phyloP scores from a whole-genome alignment of 805 yeast genomes.

The Teunomyces panamensis region DNA sequence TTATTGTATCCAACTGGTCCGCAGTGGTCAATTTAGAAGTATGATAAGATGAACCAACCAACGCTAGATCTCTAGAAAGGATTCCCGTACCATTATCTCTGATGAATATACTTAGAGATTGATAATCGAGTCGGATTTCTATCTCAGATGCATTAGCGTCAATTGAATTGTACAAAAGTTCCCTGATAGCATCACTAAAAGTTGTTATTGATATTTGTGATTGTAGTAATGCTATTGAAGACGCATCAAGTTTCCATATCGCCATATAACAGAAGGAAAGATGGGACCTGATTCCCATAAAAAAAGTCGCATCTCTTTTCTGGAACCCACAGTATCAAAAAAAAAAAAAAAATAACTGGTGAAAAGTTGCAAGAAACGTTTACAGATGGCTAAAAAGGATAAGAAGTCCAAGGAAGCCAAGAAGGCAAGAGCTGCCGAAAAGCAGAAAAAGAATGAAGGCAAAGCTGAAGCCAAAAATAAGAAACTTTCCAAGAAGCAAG shows the following conservation, averaged over 20 bases:
- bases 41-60: slow-evolving; percentile 45
- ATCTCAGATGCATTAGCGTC: slow-evolving; percentile 50
- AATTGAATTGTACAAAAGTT: slow-evolving; percentile 51
- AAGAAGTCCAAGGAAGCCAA: slow-evolving; percentile 89
- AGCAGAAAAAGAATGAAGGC: slow-evolving; percentile 68
- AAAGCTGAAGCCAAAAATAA: slow-evolving; percentile 76
- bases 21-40: slow-evolving; percentile 8
- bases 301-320: not conserved
- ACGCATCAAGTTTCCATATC: slow-evolving; percentile 12
- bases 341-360: not conserved
- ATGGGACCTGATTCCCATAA: not conserved
- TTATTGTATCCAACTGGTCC: not conserved
- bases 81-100: slow-evolving; percentile 77
- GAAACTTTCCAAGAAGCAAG: slow-evolving; percentile 69
- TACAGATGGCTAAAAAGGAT: slow-evolving; percentile 81
- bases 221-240: slow-evolving; percentile 11
- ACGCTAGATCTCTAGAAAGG: slow-evolving; percentile 40
- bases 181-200: slow-evolving; percentile 43
- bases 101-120: slow-evolving; percentile 37
- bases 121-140: slow-evolving; percentile 30
- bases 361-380: not conserved
- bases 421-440: slow-evolving; percentile 82
- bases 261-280: not conserved
- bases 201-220: slow-evolving; percentile 37
- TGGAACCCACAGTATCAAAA: too few relatives aligned